These are phyloP conservation scores for Knoxia roxburghii DNA, from an alignment of 257 asterid genomes.

Conservation along the genomic window DNA sequence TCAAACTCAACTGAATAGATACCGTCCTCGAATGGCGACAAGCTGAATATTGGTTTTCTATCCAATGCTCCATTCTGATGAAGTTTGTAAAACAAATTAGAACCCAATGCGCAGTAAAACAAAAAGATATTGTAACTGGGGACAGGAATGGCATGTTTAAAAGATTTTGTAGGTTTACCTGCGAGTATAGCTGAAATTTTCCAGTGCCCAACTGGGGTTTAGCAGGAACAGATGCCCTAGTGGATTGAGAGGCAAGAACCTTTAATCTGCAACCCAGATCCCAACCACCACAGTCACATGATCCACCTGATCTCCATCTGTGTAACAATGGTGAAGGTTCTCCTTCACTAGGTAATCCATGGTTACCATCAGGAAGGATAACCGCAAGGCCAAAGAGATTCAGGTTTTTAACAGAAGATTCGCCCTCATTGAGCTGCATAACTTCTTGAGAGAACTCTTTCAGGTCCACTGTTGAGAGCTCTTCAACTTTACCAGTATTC, in stretches of 20 bases:
- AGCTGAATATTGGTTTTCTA: constrained; percentile 29
- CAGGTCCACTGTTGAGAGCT: constrained; percentile 13
- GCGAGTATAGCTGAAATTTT: constrained; percentile 47
- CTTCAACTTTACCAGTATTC: neutral
- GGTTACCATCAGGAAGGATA: constrained; percentile 76
- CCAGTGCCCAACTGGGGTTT: constrained; percentile 26
- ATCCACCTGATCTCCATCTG: constrained; percentile 76
- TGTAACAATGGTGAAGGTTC: constrained; percentile 63
- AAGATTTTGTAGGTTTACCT: no score
- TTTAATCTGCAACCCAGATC: constrained; percentile 65
- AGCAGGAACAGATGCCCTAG: constrained; percentile 19
- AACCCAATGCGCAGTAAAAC: neutral
- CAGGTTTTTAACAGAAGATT: constrained; percentile 14
- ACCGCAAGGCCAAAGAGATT: constrained; percentile 32
- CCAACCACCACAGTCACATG: constrained; percentile 92
- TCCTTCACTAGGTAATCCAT: constrained; percentile 64
- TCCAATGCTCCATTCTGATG: constrained; percentile 45
- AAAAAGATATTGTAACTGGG: neutral
- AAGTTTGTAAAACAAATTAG: neutral
- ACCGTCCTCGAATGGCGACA: constrained; percentile 56
- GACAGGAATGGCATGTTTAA: neutral
- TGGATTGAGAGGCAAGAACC: constrained; percentile 30
- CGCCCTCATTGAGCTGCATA: constrained; percentile 16
- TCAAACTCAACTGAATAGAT: constrained; percentile 57
- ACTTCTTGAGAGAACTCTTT: constrained; percentile 20